Conservation (phyloP, 257 asterid species). For the Petunia axillaris region DNA sequence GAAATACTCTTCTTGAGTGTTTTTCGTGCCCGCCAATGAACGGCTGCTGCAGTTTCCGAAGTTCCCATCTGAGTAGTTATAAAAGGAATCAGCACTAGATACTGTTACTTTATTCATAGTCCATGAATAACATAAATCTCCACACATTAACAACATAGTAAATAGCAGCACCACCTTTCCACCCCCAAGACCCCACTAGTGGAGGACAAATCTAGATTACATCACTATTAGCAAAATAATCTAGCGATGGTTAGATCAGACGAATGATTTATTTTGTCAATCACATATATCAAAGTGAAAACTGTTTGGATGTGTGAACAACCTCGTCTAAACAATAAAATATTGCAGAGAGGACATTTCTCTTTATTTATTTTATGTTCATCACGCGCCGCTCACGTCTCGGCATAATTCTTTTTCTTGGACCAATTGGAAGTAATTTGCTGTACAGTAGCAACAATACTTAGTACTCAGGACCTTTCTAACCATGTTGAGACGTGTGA, state of each 20-base stretch:
- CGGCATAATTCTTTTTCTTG: conserved; percentile 1
- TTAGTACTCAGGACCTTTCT: neutral
- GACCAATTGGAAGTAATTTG: neutral
- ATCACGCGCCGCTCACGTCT: neutral
- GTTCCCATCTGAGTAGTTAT: conserved; percentile 73
- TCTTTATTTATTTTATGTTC: neutral
- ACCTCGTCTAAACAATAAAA: conserved; percentile 3
- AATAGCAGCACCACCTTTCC: neutral
- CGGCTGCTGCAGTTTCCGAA: conserved; percentile 85
- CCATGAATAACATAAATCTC: neutral
- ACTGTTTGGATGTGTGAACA: neutral
- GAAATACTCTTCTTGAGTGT: conserved; percentile 44
- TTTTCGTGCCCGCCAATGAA: conserved; percentile 92
- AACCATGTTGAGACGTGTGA: neutral
- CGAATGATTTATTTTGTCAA: neutral
- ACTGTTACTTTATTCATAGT: neutral
- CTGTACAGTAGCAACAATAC: neutral
- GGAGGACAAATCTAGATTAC: neutral
- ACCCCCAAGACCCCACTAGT: neutral
- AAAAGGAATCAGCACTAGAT: conserved; percentile 18
- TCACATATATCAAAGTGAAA: neutral
- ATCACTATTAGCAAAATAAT: neutral
- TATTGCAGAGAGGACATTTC: neutral
- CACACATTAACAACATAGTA: neutral
- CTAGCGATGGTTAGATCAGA: neutral